These are phyloP conservation scores for Botryosphaeria dothidea DNA, from an alignment of 2,329 filamentous ascomycete genomes.

Conservation along the genomic window DNA sequence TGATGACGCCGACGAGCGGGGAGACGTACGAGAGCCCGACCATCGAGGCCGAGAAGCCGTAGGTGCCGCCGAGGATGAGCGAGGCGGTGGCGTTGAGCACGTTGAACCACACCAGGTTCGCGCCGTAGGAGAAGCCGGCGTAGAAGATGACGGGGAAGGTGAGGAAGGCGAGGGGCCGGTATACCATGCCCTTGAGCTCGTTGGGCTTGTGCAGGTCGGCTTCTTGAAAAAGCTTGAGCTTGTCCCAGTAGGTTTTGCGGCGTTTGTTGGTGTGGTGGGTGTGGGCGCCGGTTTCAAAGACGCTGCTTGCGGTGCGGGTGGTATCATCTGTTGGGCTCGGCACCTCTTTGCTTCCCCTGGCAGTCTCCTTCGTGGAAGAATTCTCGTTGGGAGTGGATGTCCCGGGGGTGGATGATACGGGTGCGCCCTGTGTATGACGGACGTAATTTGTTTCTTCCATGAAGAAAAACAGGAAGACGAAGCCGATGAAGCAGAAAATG, in stretches of 20 bases:
- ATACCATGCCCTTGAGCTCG: constrained; percentile 29
- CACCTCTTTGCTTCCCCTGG: constrained; percentile 15
- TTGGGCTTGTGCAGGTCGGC: constrained; percentile 34
- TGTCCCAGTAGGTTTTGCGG: constrained; percentile 34
- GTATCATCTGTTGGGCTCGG: neutral
- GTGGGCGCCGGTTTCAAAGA: neutral
- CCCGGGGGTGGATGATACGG: constrained; percentile 19
- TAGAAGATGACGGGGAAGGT: constrained; percentile 43
- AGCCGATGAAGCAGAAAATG: constrained; percentile 52
- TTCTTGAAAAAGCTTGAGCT: constrained; percentile 32
- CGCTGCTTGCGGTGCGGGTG: neutral
- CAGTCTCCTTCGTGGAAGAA: neutral
- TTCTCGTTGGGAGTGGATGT: constrained; percentile 4
- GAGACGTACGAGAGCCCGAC: constrained; percentile 42
- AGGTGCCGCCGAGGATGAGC: constrained; percentile 38
- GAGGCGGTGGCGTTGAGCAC: constrained; percentile 46
- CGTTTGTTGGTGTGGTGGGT: neutral
- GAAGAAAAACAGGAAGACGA: constrained; percentile 58
- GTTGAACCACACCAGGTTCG: constrained; percentile 45
- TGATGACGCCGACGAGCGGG: constrained; percentile 37
- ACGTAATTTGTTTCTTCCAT: constrained; percentile 63
- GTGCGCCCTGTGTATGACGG: constrained; percentile 33
- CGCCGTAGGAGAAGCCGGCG: constrained; percentile 42
- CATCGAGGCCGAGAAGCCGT: constrained; percentile 40
- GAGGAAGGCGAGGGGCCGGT: constrained; percentile 35